These are phyloP conservation scores for Barnettozyma hawaiiensis DNA, from an alignment of 1,139 yeast species.

Conservation along the genomic window DNA sequence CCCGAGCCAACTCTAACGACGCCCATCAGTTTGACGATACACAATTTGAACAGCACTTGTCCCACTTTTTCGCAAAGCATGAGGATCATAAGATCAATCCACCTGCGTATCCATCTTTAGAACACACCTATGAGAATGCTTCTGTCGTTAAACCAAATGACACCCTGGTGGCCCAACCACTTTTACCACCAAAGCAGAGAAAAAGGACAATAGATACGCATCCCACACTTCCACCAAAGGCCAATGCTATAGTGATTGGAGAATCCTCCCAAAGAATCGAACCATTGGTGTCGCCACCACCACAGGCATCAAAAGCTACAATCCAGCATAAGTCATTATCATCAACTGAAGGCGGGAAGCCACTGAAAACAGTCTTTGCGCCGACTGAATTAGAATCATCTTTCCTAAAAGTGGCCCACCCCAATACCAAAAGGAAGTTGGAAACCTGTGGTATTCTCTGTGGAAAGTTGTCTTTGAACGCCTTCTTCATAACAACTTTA, in stretches of 20 bases:
- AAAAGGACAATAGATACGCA: not conserved
- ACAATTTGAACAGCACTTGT: constrained; percentile 7
- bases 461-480: constrained; percentile 49
- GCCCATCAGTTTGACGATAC: constrained; percentile 8
- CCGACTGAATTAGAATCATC: constrained; percentile 37
- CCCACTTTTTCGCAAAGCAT: constrained; percentile 8
- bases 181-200: constrained; percentile 6
- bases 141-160: constrained; percentile 1
- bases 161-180: constrained; percentile 5
- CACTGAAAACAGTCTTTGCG: constrained; percentile 44
- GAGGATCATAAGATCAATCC: constrained; percentile 6
- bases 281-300: not conserved
- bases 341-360: constrained; percentile 46
- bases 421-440: constrained; percentile 42
- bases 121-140: constrained; percentile 8
- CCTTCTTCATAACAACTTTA: constrained; percentile 52
- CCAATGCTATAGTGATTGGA: not conserved
- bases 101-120: constrained; percentile 17
- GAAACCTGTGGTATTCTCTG: constrained; percentile 63
- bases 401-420: constrained; percentile 40
- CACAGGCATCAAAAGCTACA: not conserved
- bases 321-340: constrained; percentile 35
- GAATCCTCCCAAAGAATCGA: constrained; percentile 11
- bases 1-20: constrained; percentile 9
- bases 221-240: constrained; percentile 4